A percentile compares a stretch with the other conserved stretches of the same genome.
Conservation (phyloP, 1,139 yeast genomes). For the Lodderomyces pseudojiufengensis region DNA sequence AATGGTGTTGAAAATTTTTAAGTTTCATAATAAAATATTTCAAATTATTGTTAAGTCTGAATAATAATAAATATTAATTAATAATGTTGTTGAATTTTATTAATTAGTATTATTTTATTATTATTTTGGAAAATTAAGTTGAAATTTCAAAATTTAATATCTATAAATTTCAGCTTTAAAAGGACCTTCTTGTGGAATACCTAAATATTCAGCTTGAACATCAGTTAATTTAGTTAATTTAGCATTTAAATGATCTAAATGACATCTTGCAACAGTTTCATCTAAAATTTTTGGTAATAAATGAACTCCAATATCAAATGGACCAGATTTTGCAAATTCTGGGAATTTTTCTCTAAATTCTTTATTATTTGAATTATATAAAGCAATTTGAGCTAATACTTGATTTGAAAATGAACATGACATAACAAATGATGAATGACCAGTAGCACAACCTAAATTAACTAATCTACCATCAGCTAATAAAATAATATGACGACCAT, state of each 20-base stretch:
- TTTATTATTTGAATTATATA: conserved; percentile 84
- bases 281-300: conserved; percentile 97
- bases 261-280: conserved; percentile 98
- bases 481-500: conserved; percentile 92
- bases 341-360: conserved; percentile 78
- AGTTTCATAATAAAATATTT: too few species aligned
- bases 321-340: conserved; percentile 91
- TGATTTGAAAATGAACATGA: conserved; percentile 99
- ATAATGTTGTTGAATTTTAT: neutral
- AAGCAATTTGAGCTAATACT: conserved; percentile 98
- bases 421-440: conserved; percentile 99
- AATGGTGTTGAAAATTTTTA: conserved; percentile 4
- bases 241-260: conserved; percentile 93
- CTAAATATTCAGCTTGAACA: conserved; percentile 93
- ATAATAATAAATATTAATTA: too few species aligned
- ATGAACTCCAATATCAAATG: conserved; percentile 91
- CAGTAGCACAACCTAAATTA: conserved; percentile 99
- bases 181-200: conserved; percentile 93
- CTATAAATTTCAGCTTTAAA: conserved; percentile 98
- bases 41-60: too few species aligned
- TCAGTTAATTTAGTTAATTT: conserved; percentile 73
- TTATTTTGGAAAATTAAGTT: neutral
- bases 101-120: neutral
- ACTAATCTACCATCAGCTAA: conserved; percentile 99
- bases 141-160: conserved; percentile 50